Evolutionary conservation across 169 alveolate genomes (phyloP), one percentile per base, ranked within the genome.

Genomic region (Plasmodium berghei): DNA sequence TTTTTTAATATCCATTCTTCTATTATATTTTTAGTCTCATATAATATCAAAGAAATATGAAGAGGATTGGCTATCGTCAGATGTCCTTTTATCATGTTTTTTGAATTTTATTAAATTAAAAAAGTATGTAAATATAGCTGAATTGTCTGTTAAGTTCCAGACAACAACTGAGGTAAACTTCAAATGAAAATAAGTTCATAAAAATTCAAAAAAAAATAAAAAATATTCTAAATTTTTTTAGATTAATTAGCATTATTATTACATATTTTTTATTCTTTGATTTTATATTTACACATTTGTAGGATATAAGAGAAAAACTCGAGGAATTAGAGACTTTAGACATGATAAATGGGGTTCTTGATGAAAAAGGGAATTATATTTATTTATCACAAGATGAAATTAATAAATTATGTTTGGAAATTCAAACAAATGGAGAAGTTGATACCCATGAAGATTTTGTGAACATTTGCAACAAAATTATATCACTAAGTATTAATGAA

Each of bases 51-150:
- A 80, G 85, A 72, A 62, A 22, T 26, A 67, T 20, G 70, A 66
- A 54, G 90, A 80, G 48, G 90, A 80, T 24, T 80, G 90, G 90
- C 83, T 64, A 6, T 67, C 90, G 12, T 80, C 90, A 45, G 90
- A 67, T n/a, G 90, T 62, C 46, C 63, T 67, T 28, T 54, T 80
- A 54, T 80, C 72, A 22, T 64, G 83, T 34, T 80, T 80, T 58
- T 80, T 80, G 72, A 80, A 80, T 26, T 80, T 46, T 34, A 80
- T 80, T 54, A 49, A 80, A 42, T 67, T 67, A 40, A 80, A 80
- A 71, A 80, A 80, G 42, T 66, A 66, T 48, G 90, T 80, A 20
- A 80, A 59, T 67, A 67, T 80, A 80, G 56, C 83, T 9, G 90
- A 80, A 49, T 56, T 80, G 59, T 80, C 90, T 16, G 71, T 67